A percentile compares a stretch with the other conserved stretches of the same genome.
Evolutionary conservation across 1,284 basidiomycete genomes (phyloP).

Genomic region (Ustilago sp.): DNA sequence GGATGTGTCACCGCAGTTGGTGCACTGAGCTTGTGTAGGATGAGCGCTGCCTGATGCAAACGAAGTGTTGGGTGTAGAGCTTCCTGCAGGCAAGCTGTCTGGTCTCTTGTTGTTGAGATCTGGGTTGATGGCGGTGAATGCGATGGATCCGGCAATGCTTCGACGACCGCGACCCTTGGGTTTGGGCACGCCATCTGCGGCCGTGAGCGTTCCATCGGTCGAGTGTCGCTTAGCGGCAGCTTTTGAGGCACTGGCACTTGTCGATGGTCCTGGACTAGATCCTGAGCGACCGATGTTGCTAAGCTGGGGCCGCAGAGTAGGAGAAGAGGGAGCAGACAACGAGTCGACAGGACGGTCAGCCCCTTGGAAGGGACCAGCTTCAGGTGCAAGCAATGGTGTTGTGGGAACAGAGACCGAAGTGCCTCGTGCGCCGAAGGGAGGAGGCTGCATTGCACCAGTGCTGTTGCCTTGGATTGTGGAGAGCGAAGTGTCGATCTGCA

Average conservation of each 20-base stretch:
- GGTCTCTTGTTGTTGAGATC: constrained; percentile 29
- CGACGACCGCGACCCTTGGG: constrained; percentile 42
- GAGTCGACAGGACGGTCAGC: constrained; percentile 41
- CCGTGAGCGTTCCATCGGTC: constrained; percentile 28
- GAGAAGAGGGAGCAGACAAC: constrained; percentile 49
- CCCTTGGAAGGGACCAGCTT: constrained; percentile 41
- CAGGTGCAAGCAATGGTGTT: constrained; percentile 39
- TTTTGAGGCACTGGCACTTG: constrained; percentile 10
- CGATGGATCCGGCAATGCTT: constrained; percentile 43
- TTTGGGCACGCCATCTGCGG: constrained; percentile 28
- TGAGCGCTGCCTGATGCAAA: constrained; percentile 32
- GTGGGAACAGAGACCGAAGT: constrained; percentile 43
- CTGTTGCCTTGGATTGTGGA: constrained; percentile 10
- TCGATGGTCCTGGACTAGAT: constrained; percentile 41
- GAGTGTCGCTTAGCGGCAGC: constrained; percentile 36
- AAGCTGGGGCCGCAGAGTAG: constrained; percentile 34
- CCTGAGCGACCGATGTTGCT: constrained; percentile 39
- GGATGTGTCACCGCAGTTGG: constrained; percentile 64
- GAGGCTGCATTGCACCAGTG: constrained; percentile 24
- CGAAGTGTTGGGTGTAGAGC: constrained; percentile 20
- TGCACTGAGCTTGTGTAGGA: constrained; percentile 53
- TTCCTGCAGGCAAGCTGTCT: constrained; percentile 21
- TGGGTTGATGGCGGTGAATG: constrained; percentile 48
- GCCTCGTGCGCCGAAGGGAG: constrained; percentile 35
- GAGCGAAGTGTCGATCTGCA: constrained; percentile 37